Conservation (phyloP, 306 rosid species). For the Cicer bijugum region DNA sequence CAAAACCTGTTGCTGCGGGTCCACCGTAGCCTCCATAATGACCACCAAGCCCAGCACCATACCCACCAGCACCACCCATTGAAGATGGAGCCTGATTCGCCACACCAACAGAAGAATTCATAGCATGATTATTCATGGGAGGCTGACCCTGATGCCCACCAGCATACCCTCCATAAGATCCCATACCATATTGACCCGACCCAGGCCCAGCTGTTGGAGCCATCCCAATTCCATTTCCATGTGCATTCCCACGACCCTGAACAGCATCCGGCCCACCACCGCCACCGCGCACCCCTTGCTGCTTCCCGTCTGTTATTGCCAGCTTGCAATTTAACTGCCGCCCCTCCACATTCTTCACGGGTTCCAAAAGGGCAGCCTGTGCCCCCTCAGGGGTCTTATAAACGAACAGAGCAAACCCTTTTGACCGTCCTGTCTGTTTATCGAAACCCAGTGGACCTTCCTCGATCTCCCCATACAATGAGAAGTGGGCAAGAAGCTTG, state of each 20-base stretch:
- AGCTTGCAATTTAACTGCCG: slow-evolving; percentile 78
- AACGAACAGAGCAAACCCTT: slow-evolving; percentile 86
- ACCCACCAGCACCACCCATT: slow-evolving; percentile 65
- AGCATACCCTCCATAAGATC: slow-evolving; percentile 69
- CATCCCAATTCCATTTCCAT: slow-evolving; percentile 58
- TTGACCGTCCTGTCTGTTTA: slow-evolving; percentile 87
- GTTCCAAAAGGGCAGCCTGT: slow-evolving; percentile 77
- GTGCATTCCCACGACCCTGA: slow-evolving; percentile 58
- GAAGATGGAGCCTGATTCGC: slow-evolving; percentile 63
- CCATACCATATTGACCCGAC: slow-evolving; percentile 66
- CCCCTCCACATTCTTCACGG: slow-evolving; percentile 86
- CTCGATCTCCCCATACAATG: slow-evolving; percentile 83
- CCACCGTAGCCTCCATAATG: slow-evolving; percentile 73
- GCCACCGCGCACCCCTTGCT: slow-evolving; percentile 72
- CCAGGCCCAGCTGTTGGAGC: slow-evolving; percentile 47
- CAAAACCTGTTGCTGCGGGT: slow-evolving; percentile 39
- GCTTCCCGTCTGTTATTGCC: slow-evolving; percentile 84
- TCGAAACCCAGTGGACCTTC: slow-evolving; percentile 98
- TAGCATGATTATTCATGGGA: slow-evolving; percentile 41
- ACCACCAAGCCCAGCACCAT: slow-evolving; percentile 65
- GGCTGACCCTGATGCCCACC: slow-evolving; percentile 73
- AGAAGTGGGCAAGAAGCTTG: slow-evolving; percentile 74
- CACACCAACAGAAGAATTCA: slow-evolving; percentile 49
- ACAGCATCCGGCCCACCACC: slow-evolving; percentile 51
- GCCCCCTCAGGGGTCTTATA: slow-evolving; percentile 89